A percentile compares a stretch with the other conserved stretches of the same genome.
Evolutionary conservation across 1,139 yeast genomes (phyloP).

Genomic region (Spathaspora sp.): DNA sequence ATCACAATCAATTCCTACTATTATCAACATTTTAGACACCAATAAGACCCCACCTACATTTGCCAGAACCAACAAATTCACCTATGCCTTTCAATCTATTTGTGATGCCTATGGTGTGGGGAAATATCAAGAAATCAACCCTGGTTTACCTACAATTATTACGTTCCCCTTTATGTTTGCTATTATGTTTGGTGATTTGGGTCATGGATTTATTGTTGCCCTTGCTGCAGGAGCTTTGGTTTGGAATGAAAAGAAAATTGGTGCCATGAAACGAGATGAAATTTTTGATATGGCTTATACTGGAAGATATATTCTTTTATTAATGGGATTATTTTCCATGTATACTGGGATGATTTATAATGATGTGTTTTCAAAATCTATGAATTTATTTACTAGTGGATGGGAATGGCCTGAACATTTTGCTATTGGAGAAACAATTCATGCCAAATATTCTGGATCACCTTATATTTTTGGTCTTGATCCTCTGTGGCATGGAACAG

Average conservation of each 20-base stretch:
- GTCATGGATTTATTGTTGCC: slow-evolving; percentile 70
- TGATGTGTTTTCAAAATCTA: slow-evolving; percentile 75
- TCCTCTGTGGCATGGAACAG: slow-evolving; percentile 82
- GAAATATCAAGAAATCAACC: slow-evolving; percentile 73
- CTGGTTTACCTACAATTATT: slow-evolving; percentile 75
- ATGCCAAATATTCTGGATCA: slow-evolving; percentile 55
- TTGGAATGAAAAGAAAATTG: slow-evolving; percentile 57
- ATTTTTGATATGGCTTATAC: slow-evolving; percentile 79
- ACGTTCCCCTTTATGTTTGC: slow-evolving; percentile 89
- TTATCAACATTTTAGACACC: slow-evolving; percentile 63
- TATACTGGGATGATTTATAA: slow-evolving; percentile 77
- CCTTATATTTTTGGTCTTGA: slow-evolving; percentile 66
- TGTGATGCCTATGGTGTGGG: slow-evolving; percentile 83
- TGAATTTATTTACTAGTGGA: slow-evolving; percentile 69
- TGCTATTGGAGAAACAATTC: slow-evolving; percentile 55
- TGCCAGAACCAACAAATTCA: slow-evolving; percentile 74
- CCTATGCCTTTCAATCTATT: slow-evolving; percentile 72
- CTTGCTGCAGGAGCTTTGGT: slow-evolving; percentile 62
- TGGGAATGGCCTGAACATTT: slow-evolving; percentile 73
- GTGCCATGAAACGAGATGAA: slow-evolving; percentile 67
- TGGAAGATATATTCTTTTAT: slow-evolving; percentile 69
- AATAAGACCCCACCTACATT: slow-evolving; percentile 76
- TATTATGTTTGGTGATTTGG: slow-evolving; percentile 84
- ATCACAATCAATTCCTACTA: slow-evolving; percentile 60
- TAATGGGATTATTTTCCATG: slow-evolving; percentile 79